A percentile compares a stretch with the other conserved stretches of the same genome.
phyloP scores from a whole-genome alignment of 108 stramenopile genomes.

The Aureococcus anophagefferens region DNA sequence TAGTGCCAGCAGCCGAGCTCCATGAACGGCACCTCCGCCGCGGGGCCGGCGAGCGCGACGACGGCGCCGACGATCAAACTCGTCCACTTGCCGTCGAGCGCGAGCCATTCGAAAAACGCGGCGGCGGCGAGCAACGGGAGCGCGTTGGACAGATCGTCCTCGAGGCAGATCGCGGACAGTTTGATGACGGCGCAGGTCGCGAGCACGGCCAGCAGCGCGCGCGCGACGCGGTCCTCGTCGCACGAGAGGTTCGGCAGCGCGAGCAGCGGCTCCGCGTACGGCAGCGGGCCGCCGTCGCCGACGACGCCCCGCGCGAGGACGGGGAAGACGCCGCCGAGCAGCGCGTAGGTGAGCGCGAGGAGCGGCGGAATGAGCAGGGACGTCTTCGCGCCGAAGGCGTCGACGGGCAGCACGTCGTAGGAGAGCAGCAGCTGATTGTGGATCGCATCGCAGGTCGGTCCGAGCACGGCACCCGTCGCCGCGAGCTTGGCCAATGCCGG shows the following conservation, averaged over 20 bases:
- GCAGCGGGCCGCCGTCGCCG: too few relatives aligned
- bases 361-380: not conserved
- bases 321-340: not conserved
- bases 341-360: not conserved
- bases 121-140: not conserved
- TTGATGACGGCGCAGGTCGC: conserved; percentile 1
- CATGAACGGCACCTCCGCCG: not conserved
- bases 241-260: too few relatives aligned
- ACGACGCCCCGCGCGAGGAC: not conserved
- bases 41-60: not conserved
- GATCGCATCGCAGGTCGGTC: not conserved
- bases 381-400: not conserved
- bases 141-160: not conserved
- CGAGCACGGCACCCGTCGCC: not conserved
- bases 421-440: not conserved
- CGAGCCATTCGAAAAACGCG: not conserved
- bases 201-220: not conserved
- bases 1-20: not conserved
- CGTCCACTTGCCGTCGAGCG: not conserved
- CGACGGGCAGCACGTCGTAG: not conserved
- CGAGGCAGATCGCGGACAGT: not conserved
- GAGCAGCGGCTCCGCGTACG: too few relatives aligned
- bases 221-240: not conserved
- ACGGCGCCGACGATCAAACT: not conserved
- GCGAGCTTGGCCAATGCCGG: not conserved